These are phyloP conservation scores for Euptelea pleiosperma DNA, from an alignment of 164 flowering plant genomes.

Conservation along the genomic window DNA sequence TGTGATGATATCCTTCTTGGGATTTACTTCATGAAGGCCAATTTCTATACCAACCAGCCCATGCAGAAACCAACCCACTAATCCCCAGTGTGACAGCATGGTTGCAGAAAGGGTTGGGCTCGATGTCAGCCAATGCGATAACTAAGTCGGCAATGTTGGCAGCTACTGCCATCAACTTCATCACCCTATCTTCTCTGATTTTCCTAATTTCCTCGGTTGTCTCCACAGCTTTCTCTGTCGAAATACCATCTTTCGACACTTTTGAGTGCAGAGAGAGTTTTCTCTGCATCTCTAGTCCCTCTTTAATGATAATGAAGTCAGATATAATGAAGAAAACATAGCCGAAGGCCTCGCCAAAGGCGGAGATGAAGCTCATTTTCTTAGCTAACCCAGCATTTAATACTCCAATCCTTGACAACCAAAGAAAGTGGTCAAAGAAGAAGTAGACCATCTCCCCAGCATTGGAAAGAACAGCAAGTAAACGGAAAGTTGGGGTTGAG, in stretches of 20 bases:
- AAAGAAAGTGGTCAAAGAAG: slow-evolving; percentile 86
- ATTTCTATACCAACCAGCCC: slow-evolving; percentile 99
- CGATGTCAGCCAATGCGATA: slow-evolving; percentile 88
- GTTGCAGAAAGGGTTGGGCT: slow-evolving; percentile 89
- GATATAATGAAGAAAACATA: slow-evolving; percentile 71
- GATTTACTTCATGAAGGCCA: too few relatives aligned
- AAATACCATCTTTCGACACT: background rate
- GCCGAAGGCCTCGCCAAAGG: slow-evolving; percentile 88
- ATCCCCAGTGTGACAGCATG: slow-evolving; percentile 81
- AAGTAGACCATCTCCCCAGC: slow-evolving; percentile 97
- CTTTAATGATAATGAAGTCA: slow-evolving; percentile 65
- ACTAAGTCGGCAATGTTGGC: slow-evolving; percentile 87
- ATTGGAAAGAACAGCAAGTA: too few relatives aligned
- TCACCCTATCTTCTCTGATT: slow-evolving; percentile 68
- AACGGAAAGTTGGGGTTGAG: too few relatives aligned
- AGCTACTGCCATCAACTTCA: slow-evolving; percentile 88
- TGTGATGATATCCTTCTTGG: background rate
- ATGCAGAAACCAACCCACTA: slow-evolving; percentile 93
- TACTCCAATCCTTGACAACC: slow-evolving; percentile 81
- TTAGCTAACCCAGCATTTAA: slow-evolving; percentile 54
- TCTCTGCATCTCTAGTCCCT: too few relatives aligned
- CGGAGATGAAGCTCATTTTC: slow-evolving; percentile 85
- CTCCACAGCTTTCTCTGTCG: slow-evolving; percentile 26
- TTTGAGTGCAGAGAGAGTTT: slow-evolving; percentile 22
- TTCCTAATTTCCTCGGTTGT: slow-evolving; percentile 31